A percentile compares a stretch with the other conserved stretches of the same genome.
These are phyloP conservation scores for Teunomyces atbi DNA, from an alignment of 805 yeast species.

Conservation along the genomic window DNA sequence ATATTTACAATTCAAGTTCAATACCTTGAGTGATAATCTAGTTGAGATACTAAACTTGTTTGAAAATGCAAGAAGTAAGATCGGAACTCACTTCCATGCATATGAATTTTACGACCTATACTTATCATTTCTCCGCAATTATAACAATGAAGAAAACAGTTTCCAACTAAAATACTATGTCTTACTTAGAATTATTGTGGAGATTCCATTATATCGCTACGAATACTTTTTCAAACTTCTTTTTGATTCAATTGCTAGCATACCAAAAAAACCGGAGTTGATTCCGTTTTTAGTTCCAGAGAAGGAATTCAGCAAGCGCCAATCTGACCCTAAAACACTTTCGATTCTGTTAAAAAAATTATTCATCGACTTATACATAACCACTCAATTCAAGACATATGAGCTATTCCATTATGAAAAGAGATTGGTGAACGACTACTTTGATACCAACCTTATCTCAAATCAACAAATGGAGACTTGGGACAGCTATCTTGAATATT, in stretches of 20 bases:
- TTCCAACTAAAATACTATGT: constrained; percentile 35
- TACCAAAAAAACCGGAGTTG: neutral
- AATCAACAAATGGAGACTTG: constrained; percentile 56
- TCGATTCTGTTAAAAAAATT: constrained; percentile 42
- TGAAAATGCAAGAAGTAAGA: constrained; percentile 45
- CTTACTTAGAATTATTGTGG: constrained; percentile 49
- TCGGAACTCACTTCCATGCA: constrained; percentile 54
- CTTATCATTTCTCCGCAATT: constrained; percentile 39
- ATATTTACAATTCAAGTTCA: constrained; percentile 43
- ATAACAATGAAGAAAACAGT: constrained; percentile 18
- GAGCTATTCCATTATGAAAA: constrained; percentile 52
- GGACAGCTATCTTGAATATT: constrained; percentile 54
- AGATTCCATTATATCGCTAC: constrained; percentile 57
- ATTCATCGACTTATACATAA: constrained; percentile 52
- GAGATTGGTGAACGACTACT: constrained; percentile 31
- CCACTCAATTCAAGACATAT: constrained; percentile 52
- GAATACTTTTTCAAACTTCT: constrained; percentile 44
- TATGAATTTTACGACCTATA: constrained; percentile 53
- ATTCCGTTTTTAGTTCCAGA: constrained; percentile 17
- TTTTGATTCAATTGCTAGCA: constrained; percentile 32
- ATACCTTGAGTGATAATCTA: constrained; percentile 28
- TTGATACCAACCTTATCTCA: constrained; percentile 29
- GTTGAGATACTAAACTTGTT: constrained; percentile 34
- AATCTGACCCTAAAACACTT: constrained; percentile 25
- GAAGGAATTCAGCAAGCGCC: constrained; percentile 14